Evolutionary conservation across 1,139 yeast species (phyloP), one percentile per base, ranked within the genome.

Genomic region (Diutina neorugosa): DNA sequence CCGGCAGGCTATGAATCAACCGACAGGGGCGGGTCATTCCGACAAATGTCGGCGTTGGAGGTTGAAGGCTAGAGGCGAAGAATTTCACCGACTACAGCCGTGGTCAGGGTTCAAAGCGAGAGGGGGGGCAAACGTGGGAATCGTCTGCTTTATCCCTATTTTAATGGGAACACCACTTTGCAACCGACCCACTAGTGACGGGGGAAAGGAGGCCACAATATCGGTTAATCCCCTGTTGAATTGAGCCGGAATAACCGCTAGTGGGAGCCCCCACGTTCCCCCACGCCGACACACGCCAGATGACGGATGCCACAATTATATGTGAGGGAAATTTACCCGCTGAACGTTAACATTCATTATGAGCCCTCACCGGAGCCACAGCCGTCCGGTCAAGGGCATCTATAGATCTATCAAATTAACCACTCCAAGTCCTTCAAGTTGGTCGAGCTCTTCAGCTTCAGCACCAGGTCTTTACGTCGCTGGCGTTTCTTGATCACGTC

Each of bases 401-500:
- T 46, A 46, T 46, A 46, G 27, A n/a, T 25, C 41, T 46, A 25
- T 27, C 20, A 40, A n/a, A 46, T 46, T 34, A 46, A 27, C 50
- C 50, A 46, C 27, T 46, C 50, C 37, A 46, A 27, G 27, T 27
- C 50, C 41, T 46, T 46, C 23, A 46, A 27, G 40, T 46, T 46
- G 7, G 23, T 27, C 40, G 40, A 16, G 21, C 50, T 57, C 52
- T 51, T 56, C 37, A 55, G 53, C 43, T 37, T 51, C 54, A 40
- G 51, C 52, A 16, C 49, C 37, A 46, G 51, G 44, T 52, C 51
- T 27, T 61, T 57, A 1, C 67, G 66, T 31, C 69, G 59, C 51
- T 65, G 69, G 37, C 69, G 57, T 56, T 64, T 65, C 51, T 65
- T 64, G 54, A 65, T 64, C 7, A 65, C 66, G 51, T 65, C 68